Conservation (phyloP, 1,139 yeast genomes). For the Blastobotrys apis region DNA sequence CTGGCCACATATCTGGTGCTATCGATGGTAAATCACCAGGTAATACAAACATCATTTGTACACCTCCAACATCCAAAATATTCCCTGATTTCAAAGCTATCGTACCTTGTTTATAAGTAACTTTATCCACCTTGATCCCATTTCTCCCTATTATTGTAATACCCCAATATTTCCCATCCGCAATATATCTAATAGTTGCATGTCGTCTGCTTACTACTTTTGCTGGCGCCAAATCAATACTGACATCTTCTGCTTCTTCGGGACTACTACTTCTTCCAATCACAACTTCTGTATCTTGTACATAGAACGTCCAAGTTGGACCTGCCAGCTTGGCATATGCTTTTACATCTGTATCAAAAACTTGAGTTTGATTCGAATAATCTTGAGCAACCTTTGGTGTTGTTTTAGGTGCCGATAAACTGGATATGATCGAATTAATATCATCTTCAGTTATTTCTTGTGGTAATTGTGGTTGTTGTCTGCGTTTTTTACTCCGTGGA, state of each 20-base stretch:
- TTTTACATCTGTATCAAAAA: conserved; percentile 75
- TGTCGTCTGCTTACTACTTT: conserved; percentile 91
- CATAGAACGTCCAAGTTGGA: conserved; percentile 89
- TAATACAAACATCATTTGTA: conserved; percentile 96
- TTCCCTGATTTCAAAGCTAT: conserved; percentile 72
- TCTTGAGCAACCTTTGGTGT: conserved; percentile 43
- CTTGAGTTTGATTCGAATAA: conserved; percentile 62
- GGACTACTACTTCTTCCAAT: conserved; percentile 74
- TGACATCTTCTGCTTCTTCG: conserved; percentile 45
- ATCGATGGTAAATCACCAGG: conserved; percentile 79
- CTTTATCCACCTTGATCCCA: conserved; percentile 79
- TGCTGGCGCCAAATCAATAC: conserved; percentile 93
- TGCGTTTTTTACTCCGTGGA: conserved; percentile 1
- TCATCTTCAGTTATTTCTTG: conserved; percentile 26
- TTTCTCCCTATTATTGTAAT: conserved; percentile 78
- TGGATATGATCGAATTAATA: conserved; percentile 44
- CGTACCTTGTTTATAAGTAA: conserved; percentile 49
- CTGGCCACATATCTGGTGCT: conserved; percentile 9
- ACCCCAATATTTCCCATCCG: conserved; percentile 79
- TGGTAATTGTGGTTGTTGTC: not conserved
- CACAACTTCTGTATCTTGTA: conserved; percentile 68
- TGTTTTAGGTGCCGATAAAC: conserved; percentile 43
- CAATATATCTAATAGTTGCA: conserved; percentile 76
- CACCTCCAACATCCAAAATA: conserved; percentile 88
- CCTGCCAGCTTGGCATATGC: conserved; percentile 97